These are phyloP conservation scores for Podila epicladia DNA, from an alignment of 192 early-diverging fungal genomes.

Conservation along the genomic window DNA sequence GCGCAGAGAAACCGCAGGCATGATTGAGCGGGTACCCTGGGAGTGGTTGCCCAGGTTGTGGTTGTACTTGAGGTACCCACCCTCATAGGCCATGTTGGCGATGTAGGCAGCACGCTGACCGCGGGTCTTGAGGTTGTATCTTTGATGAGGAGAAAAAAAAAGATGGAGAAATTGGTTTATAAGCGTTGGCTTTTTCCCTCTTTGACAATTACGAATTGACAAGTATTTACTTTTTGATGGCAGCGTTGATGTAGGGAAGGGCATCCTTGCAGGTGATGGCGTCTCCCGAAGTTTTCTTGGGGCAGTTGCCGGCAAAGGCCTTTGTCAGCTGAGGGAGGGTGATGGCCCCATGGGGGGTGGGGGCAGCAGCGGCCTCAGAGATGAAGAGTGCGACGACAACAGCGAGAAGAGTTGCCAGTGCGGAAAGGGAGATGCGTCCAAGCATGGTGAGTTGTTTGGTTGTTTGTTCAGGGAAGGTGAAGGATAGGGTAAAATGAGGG, in stretches of 20 bases:
- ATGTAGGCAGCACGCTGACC: constrained; percentile 46
- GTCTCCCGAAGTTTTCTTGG: constrained; percentile 28
- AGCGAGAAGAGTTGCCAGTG: no score
- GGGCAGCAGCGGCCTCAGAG: constrained; percentile 2
- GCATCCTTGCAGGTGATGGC: constrained; percentile 49
- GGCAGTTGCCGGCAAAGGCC: constrained; percentile 51
- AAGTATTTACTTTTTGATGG: constrained; percentile 42
- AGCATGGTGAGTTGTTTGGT: no score
- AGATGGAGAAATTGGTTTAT: no score
- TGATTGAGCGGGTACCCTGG: constrained; percentile 47
- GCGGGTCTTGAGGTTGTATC: constrained; percentile 34
- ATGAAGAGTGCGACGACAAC: constrained; percentile 18
- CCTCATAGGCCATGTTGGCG: constrained; percentile 47
- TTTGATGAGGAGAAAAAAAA: neutral
- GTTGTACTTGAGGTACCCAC: constrained; percentile 43
- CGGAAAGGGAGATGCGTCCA: no score
- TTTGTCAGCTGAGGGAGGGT: constrained; percentile 27
- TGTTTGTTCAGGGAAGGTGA: no score
- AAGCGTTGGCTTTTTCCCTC: no score
- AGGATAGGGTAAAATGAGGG: no score
- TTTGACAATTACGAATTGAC: no score
- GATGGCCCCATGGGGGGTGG: neutral
- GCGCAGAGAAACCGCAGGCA: constrained; percentile 38
- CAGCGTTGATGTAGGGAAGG: constrained; percentile 46
- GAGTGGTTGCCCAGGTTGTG: constrained; percentile 27